Percentiles rank a stretch among this genome's conserved stretches.
Evolutionary conservation across 352 stramenopile species (phyloP).

Genomic region (Globisporangium canariense): DNA sequence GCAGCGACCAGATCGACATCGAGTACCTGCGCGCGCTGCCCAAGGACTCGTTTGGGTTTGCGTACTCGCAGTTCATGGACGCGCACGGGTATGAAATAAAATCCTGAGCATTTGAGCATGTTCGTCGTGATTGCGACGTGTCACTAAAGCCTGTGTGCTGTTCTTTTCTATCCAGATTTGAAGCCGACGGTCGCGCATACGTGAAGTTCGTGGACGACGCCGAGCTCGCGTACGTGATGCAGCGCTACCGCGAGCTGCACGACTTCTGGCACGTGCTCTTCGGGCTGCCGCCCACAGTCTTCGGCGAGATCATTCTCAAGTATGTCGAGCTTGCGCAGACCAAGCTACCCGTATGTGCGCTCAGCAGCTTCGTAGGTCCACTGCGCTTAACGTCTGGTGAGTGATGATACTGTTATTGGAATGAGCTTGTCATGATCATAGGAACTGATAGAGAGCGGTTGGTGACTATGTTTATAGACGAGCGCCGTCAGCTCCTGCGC

Average conservation of each 20-base stretch:
- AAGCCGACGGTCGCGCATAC: constrained; percentile 82
- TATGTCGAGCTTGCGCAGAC: constrained; percentile 97
- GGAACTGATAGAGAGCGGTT: not conserved
- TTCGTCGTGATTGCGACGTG: not conserved
- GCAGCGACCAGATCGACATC: constrained; percentile 74
- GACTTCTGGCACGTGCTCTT: constrained; percentile 98
- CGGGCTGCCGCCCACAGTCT: constrained; percentile 91
- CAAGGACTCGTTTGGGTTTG: constrained; percentile 82
- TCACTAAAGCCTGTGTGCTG: not conserved
- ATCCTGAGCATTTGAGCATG: not conserved
- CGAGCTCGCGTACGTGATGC: constrained; percentile 96
- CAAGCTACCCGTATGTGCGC: constrained; percentile 90
- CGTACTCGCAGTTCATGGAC: constrained; percentile 91
- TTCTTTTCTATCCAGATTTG: constrained; percentile 54
- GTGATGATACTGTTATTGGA: not conserved
- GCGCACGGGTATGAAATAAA: constrained; percentile 51
- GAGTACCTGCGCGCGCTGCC: constrained; percentile 63
- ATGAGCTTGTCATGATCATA: not conserved
- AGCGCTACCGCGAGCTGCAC: constrained; percentile 91
- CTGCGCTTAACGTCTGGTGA: constrained; percentile 66
- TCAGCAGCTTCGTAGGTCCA: constrained; percentile 90
- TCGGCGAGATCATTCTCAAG: constrained; percentile 96
- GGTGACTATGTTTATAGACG: constrained; percentile 19
- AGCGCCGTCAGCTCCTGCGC: constrained; percentile 74
- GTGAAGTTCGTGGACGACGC: constrained; percentile 91